A percentile compares a stretch with the other conserved stretches of the same genome.
Evolutionary conservation across 257 asterid genomes (phyloP).

Genomic region (Knoxia roxburghii): DNA sequence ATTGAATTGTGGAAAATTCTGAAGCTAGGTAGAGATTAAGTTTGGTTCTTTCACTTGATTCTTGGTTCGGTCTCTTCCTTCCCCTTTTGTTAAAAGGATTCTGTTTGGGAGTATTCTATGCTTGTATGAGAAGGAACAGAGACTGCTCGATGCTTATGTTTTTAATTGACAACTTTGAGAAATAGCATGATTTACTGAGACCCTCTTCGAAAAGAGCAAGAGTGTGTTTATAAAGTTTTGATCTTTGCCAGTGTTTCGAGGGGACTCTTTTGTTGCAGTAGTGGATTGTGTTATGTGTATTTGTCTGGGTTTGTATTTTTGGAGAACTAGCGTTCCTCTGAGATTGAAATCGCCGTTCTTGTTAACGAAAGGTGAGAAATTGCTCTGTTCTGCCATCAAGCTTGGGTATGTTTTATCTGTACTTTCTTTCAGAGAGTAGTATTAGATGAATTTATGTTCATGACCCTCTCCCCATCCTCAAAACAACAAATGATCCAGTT

Average conservation of each 20-base stretch:
- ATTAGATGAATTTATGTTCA: not conserved
- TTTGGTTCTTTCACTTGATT: conserved; percentile 6
- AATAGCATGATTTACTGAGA: not conserved
- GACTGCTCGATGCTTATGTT: conserved; percentile 4
- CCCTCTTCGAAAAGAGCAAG: not conserved
- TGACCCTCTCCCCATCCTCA: not conserved
- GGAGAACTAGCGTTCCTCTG: not conserved
- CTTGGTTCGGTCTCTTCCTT: conserved; percentile 4
- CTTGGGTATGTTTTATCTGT: conserved; percentile 6
- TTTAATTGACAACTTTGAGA: not conserved
- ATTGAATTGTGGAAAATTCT: not conserved
- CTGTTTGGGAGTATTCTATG: conserved; percentile 4
- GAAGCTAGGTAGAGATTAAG: not conserved
- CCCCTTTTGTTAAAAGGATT: not conserved
- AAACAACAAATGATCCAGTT: not conserved
- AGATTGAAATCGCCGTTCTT: conserved; percentile 6
- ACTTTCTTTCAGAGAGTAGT: not conserved
- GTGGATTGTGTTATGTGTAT: not conserved
- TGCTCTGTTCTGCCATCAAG: conserved; percentile 8
- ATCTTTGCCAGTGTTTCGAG: not conserved
- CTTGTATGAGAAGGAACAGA: conserved; percentile 15
- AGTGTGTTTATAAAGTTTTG: not conserved
- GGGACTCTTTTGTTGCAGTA: not conserved
- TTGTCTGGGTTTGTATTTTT: not conserved
- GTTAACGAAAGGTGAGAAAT: conserved; percentile 5